phyloP scores from a whole-genome alignment of 1,284 basidiomycete genomes.

The Exobasidium cylindrosporum region DNA sequence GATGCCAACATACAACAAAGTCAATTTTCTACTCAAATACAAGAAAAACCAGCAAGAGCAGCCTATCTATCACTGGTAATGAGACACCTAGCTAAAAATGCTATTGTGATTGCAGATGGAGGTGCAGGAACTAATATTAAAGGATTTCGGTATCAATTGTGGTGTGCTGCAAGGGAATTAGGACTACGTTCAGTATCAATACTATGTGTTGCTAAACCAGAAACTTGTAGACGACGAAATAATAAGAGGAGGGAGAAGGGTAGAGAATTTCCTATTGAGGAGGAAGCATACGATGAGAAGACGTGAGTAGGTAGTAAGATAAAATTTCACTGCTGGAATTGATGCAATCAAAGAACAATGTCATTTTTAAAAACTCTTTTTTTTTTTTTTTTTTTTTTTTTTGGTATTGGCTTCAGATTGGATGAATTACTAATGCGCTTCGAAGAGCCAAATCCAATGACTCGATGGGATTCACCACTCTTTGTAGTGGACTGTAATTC shows the following conservation, averaged over 20 bases:
- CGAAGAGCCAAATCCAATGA: slow-evolving; percentile 95
- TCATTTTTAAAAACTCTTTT: no score
- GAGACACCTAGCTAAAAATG: slow-evolving; percentile 69
- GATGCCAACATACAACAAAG: slow-evolving; percentile 65
- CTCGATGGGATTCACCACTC: slow-evolving; percentile 92
- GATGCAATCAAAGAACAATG: background rate
- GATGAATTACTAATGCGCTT: slow-evolving; percentile 84
- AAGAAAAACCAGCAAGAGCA: slow-evolving; percentile 84
- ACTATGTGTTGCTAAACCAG: slow-evolving; percentile 38
- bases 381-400: no score
- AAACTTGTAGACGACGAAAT: slow-evolving; percentile 77
- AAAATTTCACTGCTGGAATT: no score
- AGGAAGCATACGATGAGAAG: slow-evolving; percentile 64
- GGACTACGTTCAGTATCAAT: slow-evolving; percentile 65
- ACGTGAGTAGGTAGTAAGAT: slow-evolving; percentile 67
- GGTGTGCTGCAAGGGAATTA: slow-evolving; percentile 86
- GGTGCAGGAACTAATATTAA: slow-evolving; percentile 90
- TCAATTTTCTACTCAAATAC: slow-evolving; percentile 66
- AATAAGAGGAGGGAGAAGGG: slow-evolving; percentile 58
- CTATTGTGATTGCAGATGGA: slow-evolving; percentile 78
- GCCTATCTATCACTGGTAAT: slow-evolving; percentile 82
- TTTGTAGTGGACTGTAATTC: slow-evolving; percentile 66
- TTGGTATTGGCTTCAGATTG: no score
- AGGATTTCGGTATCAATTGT: slow-evolving; percentile 89
- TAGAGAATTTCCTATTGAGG: slow-evolving; percentile 20